Conservation (phyloP, 805 yeast genomes). For the Zygosaccharomyces bisporus region DNA sequence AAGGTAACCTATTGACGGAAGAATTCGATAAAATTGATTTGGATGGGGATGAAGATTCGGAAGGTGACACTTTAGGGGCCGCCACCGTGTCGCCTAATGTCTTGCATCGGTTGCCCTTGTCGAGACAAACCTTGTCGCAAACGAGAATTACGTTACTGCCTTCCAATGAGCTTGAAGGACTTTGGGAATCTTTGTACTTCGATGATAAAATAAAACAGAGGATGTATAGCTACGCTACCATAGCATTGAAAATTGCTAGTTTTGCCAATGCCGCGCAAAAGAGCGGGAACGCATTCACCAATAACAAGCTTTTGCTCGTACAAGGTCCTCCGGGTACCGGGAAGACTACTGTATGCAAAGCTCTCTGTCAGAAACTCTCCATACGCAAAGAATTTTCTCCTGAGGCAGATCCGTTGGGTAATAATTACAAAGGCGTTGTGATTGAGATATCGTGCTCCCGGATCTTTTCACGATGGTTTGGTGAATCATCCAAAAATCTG, state of each 20-base stretch:
- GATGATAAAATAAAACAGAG: slow-evolving; percentile 32
- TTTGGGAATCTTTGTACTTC: slow-evolving; percentile 39
- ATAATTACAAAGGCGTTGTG: slow-evolving; percentile 29
- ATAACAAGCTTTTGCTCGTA: slow-evolving; percentile 31
- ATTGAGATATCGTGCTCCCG: slow-evolving; percentile 44
- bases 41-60: slow-evolving; percentile 15
- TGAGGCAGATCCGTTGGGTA: slow-evolving; percentile 2
- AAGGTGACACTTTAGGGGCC: slow-evolving; percentile 15
- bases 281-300: slow-evolving; percentile 13
- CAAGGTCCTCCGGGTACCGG: slow-evolving; percentile 50
- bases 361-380: slow-evolving; percentile 41
- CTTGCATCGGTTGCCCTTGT: slow-evolving; percentile 14
- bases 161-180: slow-evolving; percentile 28
- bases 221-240: slow-evolving; percentile 34
- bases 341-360: slow-evolving; percentile 42
- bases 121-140: slow-evolving; percentile 19
- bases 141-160: slow-evolving; percentile 31
- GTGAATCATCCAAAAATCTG: slow-evolving; percentile 44
- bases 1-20: slow-evolving; percentile 16
- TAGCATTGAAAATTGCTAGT: slow-evolving; percentile 30
- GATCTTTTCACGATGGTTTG: slow-evolving; percentile 45
- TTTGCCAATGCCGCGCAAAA: slow-evolving; percentile 8
- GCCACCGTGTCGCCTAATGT: neutral
- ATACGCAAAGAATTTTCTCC: slow-evolving; percentile 23
- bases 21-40: slow-evolving; percentile 35